Evolutionary conservation across 768 basidiomycete species (phyloP), one percentile per base, ranked within the genome.

Genomic region (Amanita muscaria): DNA sequence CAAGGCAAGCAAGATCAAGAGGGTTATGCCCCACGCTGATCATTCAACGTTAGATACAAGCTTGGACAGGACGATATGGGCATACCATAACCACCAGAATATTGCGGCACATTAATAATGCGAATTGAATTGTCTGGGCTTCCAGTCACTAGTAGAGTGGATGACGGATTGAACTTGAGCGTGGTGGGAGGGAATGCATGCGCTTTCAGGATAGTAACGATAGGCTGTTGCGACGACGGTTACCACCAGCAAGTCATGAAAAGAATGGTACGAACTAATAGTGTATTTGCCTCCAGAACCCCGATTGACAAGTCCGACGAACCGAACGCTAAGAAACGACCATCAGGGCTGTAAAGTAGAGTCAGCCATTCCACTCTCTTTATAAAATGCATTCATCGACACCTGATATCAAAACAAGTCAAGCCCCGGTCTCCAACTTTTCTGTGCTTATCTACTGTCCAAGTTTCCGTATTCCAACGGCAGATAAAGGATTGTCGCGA

Each of bases 171-270:
- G 71, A 99, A 99, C 47, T 76, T 77, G 44, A 99, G 64, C 3
- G 86, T 80, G 1, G 96, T 98, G 4, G 88, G 79, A 3, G 96
- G 88, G 61, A 98, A 91, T 48, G 93, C 91, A 61, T 98, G 94
- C 0, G 96, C 88, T 62, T 88, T 88, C 47, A 97, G 68, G 49
- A 99, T 96, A 15, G 81, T 81, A 23, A 89, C 64, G 10, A 90
- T 59, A 1, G 92, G 93, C 93, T 98, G 54, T 32, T 27, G n/a
- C 14, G 19, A 12, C 23, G n/a, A 53, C n/a, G 16, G 23, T 33
- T 32, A 40, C 29, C 18, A 21, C 11, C 47, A 29, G 33, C 40
- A 10, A 39, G 3, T 12, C 8, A 15, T 14, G 10, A 8, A 22
- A 29, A 16, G 50, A 35, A 41, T 42, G 34, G 19, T 27, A 50